phyloP scores from a whole-genome alignment of 2,329 filamentous ascomycete species.

The Colletotrichum sansevieriae region DNA sequence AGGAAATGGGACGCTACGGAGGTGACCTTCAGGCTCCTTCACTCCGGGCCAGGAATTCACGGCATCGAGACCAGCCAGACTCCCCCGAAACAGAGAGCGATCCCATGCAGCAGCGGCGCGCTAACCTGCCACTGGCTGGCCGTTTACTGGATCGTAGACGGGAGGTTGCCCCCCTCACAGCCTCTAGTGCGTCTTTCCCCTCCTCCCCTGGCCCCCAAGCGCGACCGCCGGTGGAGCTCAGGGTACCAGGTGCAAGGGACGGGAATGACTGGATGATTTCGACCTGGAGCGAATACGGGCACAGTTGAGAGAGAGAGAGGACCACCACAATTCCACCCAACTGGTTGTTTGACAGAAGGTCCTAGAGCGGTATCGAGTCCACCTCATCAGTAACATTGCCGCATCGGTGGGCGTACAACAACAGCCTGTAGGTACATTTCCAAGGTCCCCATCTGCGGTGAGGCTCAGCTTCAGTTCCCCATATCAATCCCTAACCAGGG shows the following conservation, averaged over 20 bases:
- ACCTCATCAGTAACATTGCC: too few relatives aligned
- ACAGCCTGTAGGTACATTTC: constrained; percentile 24
- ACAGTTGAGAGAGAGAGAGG: neutral
- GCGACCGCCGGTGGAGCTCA: constrained; percentile 26
- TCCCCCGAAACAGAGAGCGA: constrained; percentile 33
- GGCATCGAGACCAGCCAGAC: constrained; percentile 5
- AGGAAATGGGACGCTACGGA: constrained; percentile 4
- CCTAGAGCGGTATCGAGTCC: neutral
- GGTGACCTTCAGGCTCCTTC: neutral
- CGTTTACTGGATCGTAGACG: constrained; percentile 3
- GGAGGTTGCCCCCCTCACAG: neutral
- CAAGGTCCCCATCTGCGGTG: constrained; percentile 35
- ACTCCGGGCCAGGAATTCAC: constrained; percentile 19
- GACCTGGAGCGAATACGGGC: constrained; percentile 27
- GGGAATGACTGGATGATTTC: constrained; percentile 26
- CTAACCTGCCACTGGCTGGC: constrained; percentile 28
- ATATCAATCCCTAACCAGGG: constrained; percentile 28
- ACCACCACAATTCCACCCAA: constrained; percentile 8
- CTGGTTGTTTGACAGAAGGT: neutral
- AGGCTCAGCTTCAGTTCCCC: constrained; percentile 41
- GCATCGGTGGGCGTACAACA: constrained; percentile 11
- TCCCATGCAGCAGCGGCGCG: constrained; percentile 35
- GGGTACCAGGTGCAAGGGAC: neutral
- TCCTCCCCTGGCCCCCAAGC: constrained; percentile 13
- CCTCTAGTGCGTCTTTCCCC: constrained; percentile 2